These are phyloP conservation scores for Aciculosporium take DNA, from an alignment of 2,329 filamentous ascomycete species.

Conservation along the genomic window DNA sequence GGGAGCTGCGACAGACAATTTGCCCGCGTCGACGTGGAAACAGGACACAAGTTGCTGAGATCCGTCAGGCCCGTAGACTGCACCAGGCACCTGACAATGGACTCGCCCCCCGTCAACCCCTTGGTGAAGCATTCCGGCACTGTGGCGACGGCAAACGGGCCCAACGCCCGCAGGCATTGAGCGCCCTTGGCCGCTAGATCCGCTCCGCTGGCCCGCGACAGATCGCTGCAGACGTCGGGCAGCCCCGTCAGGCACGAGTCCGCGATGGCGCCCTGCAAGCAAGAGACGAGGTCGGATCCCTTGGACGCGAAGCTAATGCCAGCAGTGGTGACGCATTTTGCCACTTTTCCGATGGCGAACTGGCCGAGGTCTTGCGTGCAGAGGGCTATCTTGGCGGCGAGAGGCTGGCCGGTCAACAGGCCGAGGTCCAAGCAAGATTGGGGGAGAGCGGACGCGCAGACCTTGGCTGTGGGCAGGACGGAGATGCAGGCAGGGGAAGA, in stretches of 20 bases:
- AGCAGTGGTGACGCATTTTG: neutral
- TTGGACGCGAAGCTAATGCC: neutral
- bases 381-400: neutral
- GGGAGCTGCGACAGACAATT: conserved; percentile 5
- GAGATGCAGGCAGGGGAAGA: neutral
- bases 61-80: neutral
- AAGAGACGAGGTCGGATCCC: neutral
- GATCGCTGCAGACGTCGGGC: neutral
- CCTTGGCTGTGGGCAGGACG: neutral
- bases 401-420: neutral
- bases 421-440: neutral
- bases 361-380: conserved; percentile 1
- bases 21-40: neutral
- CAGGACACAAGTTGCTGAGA: neutral
- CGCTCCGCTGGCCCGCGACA: neutral
- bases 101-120: neutral
- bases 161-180: neutral
- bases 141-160: conserved; percentile 1
- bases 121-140: neutral
- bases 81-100: conserved; percentile 3
- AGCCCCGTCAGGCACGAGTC: neutral
- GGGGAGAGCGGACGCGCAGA: conserved; percentile 4
- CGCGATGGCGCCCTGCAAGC: neutral
- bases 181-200: neutral
- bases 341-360: neutral